Evolutionary conservation across 2,329 filamentous ascomycete species (phyloP).

Genomic region (Aaosphaeria pasadenensis): DNA sequence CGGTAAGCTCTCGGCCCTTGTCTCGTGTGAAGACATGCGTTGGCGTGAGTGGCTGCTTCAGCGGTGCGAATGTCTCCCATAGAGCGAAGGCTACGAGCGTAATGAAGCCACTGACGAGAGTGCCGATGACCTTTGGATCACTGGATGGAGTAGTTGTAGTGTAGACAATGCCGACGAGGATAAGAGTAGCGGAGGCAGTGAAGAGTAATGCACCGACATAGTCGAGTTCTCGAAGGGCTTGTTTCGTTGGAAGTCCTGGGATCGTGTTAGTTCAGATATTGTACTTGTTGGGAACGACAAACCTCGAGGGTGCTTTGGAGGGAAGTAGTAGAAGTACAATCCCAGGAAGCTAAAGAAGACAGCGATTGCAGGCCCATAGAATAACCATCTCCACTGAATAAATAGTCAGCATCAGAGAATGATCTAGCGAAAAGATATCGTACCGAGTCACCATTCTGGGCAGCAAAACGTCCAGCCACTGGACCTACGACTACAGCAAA

Average conservation of each 20-base stretch:
- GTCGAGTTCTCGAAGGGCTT: constrained; percentile 28
- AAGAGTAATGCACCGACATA: constrained; percentile 32
- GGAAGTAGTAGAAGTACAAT: constrained; percentile 41
- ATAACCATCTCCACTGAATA: constrained; percentile 44
- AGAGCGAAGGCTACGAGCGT: constrained; percentile 25
- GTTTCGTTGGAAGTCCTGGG: constrained; percentile 13
- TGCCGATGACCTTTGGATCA: constrained; percentile 27
- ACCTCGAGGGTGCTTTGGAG: constrained; percentile 39
- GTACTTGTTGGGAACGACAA: not conserved
- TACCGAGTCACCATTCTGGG: constrained; percentile 26
- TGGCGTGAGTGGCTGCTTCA: constrained; percentile 40
- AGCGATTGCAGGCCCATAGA: constrained; percentile 43
- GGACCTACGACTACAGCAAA: constrained; percentile 47
- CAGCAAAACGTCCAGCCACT: constrained; percentile 44
- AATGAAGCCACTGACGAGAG: constrained; percentile 29
- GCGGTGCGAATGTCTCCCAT: constrained; percentile 28
- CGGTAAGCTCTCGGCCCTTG: constrained; percentile 47
- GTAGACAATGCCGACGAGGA: constrained; percentile 35
- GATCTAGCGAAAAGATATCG: no score
- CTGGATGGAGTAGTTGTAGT: constrained; percentile 20
- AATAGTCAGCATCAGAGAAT: not conserved
- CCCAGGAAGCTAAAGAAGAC: constrained; percentile 46
- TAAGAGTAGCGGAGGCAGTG: constrained; percentile 20
- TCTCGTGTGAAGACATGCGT: constrained; percentile 45
- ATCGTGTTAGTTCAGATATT: not conserved